phyloP scores from a whole-genome alignment of 2,329 filamentous ascomycete species.

The Aspergillus flavus region DNA sequence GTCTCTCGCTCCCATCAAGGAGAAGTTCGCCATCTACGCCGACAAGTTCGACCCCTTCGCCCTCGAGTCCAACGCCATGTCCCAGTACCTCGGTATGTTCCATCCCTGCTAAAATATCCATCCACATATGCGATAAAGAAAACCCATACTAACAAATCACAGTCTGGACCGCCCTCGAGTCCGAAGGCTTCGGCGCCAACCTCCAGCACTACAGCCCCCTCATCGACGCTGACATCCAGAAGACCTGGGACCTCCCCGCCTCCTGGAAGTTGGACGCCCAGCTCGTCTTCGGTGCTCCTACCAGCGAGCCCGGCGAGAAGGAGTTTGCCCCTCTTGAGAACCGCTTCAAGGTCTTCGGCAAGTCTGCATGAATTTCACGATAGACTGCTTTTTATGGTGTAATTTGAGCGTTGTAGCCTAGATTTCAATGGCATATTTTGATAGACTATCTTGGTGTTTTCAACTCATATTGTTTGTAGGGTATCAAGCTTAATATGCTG shows the following conservation, averaged over 20 bases:
- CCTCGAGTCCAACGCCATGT: conserved; percentile 75
- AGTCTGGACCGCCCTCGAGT: conserved; percentile 77
- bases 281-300: conserved; percentile 71
- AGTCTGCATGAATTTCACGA: conserved; percentile 19
- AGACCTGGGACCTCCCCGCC: conserved; percentile 68
- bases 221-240: conserved; percentile 70
- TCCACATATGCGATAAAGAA: too few relatives aligned
- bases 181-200: conserved; percentile 82
- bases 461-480: background rate
- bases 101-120: background rate
- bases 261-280: conserved; percentile 79
- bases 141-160: conserved; percentile 5
- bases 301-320: conserved; percentile 29
- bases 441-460: background rate
- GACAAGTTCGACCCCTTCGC: conserved; percentile 80
- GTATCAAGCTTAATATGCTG: background rate
- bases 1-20: conserved; percentile 61
- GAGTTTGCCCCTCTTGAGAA: conserved; percentile 31
- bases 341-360: conserved; percentile 40
- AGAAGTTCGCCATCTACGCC: conserved; percentile 70
- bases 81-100: conserved; percentile 62
- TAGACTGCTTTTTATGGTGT: background rate
- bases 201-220: conserved; percentile 92
- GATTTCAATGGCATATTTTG: background rate
- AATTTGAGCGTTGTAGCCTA: conserved; percentile 1